Evolutionary conservation across 2,329 filamentous ascomycete genomes (phyloP).

Genomic region (Graphilbum ipis-grandicollis): DNA sequence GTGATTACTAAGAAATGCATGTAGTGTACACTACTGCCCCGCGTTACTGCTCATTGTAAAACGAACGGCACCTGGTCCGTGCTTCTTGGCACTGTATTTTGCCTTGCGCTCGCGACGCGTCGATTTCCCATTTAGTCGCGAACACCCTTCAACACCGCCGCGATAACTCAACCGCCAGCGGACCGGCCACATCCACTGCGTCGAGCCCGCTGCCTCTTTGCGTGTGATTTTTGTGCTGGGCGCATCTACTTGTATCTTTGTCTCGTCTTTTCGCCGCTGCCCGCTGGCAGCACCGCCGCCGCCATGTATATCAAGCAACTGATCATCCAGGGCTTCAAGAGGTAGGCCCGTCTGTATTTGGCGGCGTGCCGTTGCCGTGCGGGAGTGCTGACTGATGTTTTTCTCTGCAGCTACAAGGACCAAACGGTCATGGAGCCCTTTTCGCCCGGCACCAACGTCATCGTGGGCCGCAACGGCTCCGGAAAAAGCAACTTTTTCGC

Average conservation of each 20-base stretch:
- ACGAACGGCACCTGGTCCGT: constrained; percentile 7
- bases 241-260: background rate
- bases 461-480: constrained; percentile 96
- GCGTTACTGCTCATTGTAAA: constrained; percentile 2
- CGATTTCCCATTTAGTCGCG: constrained; percentile 6
- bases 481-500: constrained; percentile 99
- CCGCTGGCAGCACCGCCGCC: constrained; percentile 15
- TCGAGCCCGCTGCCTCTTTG: background rate
- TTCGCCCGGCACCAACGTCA: constrained; percentile 92
- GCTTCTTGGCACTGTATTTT: constrained; percentile 3
- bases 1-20: no score
- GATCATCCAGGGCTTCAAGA: constrained; percentile 99
- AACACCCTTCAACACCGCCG: background rate
- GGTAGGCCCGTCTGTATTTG: constrained; percentile 31
- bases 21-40: no score
- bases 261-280: constrained; percentile 5
- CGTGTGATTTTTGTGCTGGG: no score
- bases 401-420: constrained; percentile 72
- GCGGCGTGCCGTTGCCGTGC: background rate
- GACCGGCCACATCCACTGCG: background rate
- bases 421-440: constrained; percentile 98
- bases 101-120: constrained; percentile 8
- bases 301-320: constrained; percentile 99
- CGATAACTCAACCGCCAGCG: background rate
- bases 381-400: background rate